Conservation (phyloP, 2,329 filamentous ascomycete genomes). For the Neofusicoccum umdonicola region DNA sequence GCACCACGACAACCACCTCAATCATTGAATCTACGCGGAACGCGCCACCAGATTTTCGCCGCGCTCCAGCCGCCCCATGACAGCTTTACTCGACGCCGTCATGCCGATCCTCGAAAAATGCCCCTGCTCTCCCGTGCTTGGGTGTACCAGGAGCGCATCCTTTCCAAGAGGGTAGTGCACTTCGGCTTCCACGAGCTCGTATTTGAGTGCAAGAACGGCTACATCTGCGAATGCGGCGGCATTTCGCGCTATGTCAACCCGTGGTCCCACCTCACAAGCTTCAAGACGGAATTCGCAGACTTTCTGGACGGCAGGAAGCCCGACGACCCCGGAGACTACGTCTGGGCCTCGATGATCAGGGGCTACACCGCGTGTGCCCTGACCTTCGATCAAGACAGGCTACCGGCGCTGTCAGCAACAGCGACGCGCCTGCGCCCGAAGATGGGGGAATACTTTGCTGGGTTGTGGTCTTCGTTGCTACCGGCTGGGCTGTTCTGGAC, state of each 20-base stretch:
- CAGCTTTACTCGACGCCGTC: neutral
- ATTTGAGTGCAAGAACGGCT: neutral
- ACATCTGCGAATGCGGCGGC: slow-evolving; percentile 7
- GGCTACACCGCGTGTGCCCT: slow-evolving; percentile 17
- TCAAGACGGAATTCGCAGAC: neutral
- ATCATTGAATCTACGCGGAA: neutral
- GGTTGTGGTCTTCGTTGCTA: neutral
- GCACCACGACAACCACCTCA: neutral
- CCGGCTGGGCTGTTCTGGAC: neutral
- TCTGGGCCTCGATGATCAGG: neutral
- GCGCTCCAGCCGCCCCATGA: neutral
- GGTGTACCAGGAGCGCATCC: slow-evolving; percentile 14
- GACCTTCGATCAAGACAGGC: slow-evolving; percentile 17
- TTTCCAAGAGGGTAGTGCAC: neutral
- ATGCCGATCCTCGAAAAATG: neutral
- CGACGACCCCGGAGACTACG: neutral
- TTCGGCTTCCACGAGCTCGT: slow-evolving; percentile 1
- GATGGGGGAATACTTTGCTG: neutral
- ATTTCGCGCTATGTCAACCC: slow-evolving; percentile 4
- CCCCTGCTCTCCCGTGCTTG: slow-evolving; percentile 8
- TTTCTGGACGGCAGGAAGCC: neutral
- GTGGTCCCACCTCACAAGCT: neutral
- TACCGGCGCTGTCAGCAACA: slow-evolving; percentile 14
- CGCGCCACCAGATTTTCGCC: neutral
- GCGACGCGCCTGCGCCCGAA: neutral